phyloP scores from a whole-genome alignment of 176 grass and related monocot genomes.

The Carex parvula region DNA sequence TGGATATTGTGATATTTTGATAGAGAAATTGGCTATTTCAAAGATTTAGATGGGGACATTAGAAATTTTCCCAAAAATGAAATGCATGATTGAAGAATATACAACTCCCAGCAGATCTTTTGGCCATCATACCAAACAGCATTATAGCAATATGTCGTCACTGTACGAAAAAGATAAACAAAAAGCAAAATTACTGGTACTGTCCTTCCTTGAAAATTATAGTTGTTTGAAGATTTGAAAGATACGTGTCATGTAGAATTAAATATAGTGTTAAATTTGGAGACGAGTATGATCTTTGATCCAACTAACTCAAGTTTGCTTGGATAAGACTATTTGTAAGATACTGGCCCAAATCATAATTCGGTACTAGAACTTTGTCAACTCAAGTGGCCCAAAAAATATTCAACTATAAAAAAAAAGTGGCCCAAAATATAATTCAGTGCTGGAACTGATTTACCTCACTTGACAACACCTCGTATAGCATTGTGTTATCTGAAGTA shows the following conservation, averaged over 20 bases:
- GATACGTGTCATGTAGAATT: neutral
- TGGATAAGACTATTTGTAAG: neutral
- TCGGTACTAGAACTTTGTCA: neutral
- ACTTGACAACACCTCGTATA: too few relatives aligned
- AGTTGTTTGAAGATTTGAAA: neutral
- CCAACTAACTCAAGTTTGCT: neutral
- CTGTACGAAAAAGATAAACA: conserved; percentile 6
- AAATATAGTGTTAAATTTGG: too few relatives aligned
- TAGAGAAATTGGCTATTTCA: too few relatives aligned
- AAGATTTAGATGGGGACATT: too few relatives aligned
- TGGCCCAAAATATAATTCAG: too few relatives aligned
- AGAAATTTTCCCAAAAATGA: neutral
- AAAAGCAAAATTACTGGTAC: neutral
- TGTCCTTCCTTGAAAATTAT: neutral
- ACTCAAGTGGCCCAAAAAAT: too few relatives aligned
- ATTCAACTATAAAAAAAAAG: too few relatives aligned
- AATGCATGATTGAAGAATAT: conserved; percentile 28
- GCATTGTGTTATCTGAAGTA: too few relatives aligned
- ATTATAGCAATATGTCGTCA: conserved; percentile 19
- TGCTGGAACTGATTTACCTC: too few relatives aligned
- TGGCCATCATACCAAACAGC: conserved; percentile 25
- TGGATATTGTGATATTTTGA: too few relatives aligned
- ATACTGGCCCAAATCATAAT: neutral
- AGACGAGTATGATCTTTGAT: too few relatives aligned
- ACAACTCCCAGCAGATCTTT: neutral